Evolutionary conservation across 2,329 filamentous ascomycete genomes (phyloP), one percentile per base, ranked within the genome.

Genomic region (Alternaria tenuissima): DNA sequence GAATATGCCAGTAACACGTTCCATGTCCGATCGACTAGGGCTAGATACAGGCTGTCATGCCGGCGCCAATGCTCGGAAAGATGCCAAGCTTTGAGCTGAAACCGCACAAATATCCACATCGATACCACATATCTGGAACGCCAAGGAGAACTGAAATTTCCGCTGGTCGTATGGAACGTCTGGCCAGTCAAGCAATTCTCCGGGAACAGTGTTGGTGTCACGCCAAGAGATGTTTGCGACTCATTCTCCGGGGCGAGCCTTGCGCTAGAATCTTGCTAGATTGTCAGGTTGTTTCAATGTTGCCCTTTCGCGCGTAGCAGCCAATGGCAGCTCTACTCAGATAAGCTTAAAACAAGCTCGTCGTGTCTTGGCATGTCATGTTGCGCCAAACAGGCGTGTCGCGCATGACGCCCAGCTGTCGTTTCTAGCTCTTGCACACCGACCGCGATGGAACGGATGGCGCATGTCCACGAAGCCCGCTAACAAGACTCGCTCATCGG

Each of bases 71-170:
- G 36, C 41, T n/a, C 41, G 38, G 28, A 36, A 43, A 51, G 47
- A 52, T 41, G 52, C 53, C 52, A 59, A 56, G 44, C 49, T 52
- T 38, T 52, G 38, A 30, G 36, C n/a, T 64, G 64, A 66, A 66
- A 64, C 64, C 22, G 24, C 20, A 16, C 22, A 55, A 46, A 52
- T 46, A 47, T 55, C 57, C 57, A 55, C 52, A 39, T 46, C n/a
- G 14, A 34, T 32, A 24, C 48, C 47, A 30, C 26, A n/a, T 43
- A 46, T 28, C 52, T 58, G 46, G 41, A n/a, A 55, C 24, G 47
- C 48, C 49, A 54, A 60, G 57, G 22, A 34, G 22, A 28, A 11
- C 14, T 14, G n/a, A 42, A 41, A 58, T 58, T 53, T 53, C 55
- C 58, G 49, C 55, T 36, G 34, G 26, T 32, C n/a, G 47, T 39